phyloP scores from a whole-genome alignment of 441 rosid genomes.

The Erodium moschatum region DNA sequence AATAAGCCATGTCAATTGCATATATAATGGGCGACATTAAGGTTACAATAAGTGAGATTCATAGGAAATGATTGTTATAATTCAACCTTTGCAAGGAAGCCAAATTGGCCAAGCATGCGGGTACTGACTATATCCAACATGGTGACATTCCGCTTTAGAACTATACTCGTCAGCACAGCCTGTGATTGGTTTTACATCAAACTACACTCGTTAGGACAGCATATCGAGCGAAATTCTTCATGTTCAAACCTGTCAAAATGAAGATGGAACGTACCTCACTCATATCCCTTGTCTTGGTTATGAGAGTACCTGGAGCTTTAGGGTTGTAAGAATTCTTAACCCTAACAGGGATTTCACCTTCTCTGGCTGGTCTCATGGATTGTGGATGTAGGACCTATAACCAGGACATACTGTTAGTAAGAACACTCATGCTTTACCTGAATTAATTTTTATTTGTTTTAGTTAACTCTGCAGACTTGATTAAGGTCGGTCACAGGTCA shows the following conservation, averaged over 20 bases:
- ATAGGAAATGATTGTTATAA: neutral
- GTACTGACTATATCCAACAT: slow-evolving; percentile 24
- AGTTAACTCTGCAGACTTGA: neutral
- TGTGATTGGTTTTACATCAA: slow-evolving; percentile 8
- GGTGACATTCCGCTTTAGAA: slow-evolving; percentile 24
- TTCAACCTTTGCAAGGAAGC: slow-evolving; percentile 25
- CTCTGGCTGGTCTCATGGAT: slow-evolving; percentile 26
- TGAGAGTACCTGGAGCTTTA: slow-evolving; percentile 23
- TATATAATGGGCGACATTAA: neutral
- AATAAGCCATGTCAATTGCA: neutral
- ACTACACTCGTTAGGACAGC: neutral
- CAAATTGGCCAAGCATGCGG: slow-evolving; percentile 25
- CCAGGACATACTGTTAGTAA: neutral
- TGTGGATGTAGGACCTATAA: slow-evolving; percentile 25
- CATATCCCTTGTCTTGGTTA: slow-evolving; percentile 24
- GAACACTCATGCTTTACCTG: neutral
- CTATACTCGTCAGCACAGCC: slow-evolving; percentile 24
- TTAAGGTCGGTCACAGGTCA: neutral
- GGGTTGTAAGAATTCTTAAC: slow-evolving; percentile 27
- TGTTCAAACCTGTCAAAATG: neutral
- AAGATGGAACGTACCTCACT: slow-evolving; percentile 12
- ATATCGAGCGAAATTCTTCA: neutral
- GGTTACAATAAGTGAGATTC: neutral
- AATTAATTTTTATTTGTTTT: neutral
- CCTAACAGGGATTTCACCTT: slow-evolving; percentile 25